phyloP scores from a whole-genome alignment of 305 asterid genomes.

The Solanum hybrid region DNA sequence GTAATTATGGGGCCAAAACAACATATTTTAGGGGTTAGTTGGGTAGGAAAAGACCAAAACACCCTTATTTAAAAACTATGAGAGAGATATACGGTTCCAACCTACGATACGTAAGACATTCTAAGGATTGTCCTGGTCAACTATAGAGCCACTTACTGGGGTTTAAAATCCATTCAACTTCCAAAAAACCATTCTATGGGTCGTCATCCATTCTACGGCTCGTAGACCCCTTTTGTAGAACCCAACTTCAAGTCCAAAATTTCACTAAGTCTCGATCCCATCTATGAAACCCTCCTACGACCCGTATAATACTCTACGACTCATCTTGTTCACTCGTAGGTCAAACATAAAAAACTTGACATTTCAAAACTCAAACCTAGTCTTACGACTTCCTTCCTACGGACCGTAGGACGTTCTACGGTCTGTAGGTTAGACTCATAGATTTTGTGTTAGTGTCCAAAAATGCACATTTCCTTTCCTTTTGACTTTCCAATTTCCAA shows the following conservation, averaged over 20 bases:
- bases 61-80: background rate
- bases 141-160: background rate
- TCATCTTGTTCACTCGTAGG: too few species aligned
- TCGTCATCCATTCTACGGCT: background rate
- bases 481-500: background rate
- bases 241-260: background rate
- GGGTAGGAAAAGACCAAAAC: background rate
- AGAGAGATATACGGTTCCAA: too few species aligned
- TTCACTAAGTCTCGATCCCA: background rate
- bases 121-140: background rate
- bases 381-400: background rate
- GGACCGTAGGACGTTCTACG: too few species aligned
- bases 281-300: background rate
- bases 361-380: background rate
- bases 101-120: background rate
- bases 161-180: background rate
- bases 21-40: background rate
- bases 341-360: background rate
- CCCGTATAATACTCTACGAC: background rate
- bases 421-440: background rate
- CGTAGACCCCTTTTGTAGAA: background rate
- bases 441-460: background rate
- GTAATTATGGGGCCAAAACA: background rate
- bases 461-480: background rate
- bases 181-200: background rate